A percentile compares a stretch with the other conserved stretches of the same genome.
Conservation (phyloP, 2,329 filamentous ascomycete genomes). For the Bipolaris zeicola region DNA sequence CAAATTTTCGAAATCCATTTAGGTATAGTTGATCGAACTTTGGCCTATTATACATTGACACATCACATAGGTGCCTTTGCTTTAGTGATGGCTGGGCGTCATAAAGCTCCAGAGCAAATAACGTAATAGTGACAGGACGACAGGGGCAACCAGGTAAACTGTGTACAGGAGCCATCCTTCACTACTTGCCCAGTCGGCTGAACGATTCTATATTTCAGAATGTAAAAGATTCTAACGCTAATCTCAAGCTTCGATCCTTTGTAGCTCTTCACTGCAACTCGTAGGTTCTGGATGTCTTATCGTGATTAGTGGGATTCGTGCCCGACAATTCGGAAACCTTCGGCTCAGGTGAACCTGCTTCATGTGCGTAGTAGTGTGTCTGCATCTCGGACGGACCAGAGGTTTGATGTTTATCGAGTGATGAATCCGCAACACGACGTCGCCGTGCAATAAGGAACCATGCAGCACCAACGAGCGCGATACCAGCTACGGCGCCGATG, state of each 20-base stretch:
- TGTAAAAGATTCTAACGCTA: not conserved
- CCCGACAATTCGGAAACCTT: not conserved
- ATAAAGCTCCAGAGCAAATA: no score
- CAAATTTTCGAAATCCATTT: no score
- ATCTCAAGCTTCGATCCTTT: not conserved
- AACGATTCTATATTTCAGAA: no score
- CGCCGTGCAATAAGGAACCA: not conserved
- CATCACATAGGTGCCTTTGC: no score
- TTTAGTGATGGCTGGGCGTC: no score
- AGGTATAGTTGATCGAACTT: no score
- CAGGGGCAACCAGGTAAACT: no score
- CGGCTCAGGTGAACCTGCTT: not conserved
- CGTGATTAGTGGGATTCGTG: not conserved
- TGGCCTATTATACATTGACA: no score
- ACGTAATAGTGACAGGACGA: no score
- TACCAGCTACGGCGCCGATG: not conserved
- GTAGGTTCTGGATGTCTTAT: not conserved
- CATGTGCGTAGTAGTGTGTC: not conserved
- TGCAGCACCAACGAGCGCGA: not conserved
- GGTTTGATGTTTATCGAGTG: not conserved
- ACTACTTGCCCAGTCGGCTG: no score
- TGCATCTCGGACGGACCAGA: not conserved
- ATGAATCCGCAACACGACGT: not conserved
- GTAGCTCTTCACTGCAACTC: not conserved
- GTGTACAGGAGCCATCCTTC: no score